Base-by-base conservation (phyloP, 257 asterid species). In the Eustoma russellianum region DNA sequence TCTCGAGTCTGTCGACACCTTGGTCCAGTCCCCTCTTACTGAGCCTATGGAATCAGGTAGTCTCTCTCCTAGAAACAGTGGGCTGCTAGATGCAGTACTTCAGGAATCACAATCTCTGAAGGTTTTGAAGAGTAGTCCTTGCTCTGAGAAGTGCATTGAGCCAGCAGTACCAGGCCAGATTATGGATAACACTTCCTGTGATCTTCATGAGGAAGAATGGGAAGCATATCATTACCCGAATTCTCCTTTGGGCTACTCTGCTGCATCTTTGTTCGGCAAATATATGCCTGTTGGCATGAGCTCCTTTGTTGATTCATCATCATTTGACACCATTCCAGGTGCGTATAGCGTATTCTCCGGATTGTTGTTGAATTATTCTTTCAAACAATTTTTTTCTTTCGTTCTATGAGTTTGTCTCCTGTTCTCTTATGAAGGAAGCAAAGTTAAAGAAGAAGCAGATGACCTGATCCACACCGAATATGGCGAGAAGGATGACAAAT, bases 81-180 rank as follows among this genome's bases (percentile, higher is more conserved):
- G 89, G 46, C 77, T 85, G 28, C 72, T 89, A 53, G 89, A 85
- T 9, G 90, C 79, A 11, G 82, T 80, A 8, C 70, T 83, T 41
- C 67, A 67, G 46, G 83, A 65, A 71, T 74, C 95, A 14, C 75
- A 79, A 52, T 57, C 74, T 57, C 50, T 70, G 71, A 72, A 68
- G 28, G 53, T 59, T 47, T 57, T 73, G 15, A 66, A 63, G 65
- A 71, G 57, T 66, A 55, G 54, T 63, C 53, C 61, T 12, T 50
- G 47, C 40, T 66, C 60, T 50, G 67, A 56, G 54, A 74, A 59
- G 54, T 66, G 70, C 41, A 43, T 48, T 62, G 59, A 62, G 52
- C 66, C 77, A 41, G 40, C 52, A 45, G 62, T 63, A 52, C 43
- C 43, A 11, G 74, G 68, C 18, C 69, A 64, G 57, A 53, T 59